phyloP scores from a whole-genome alignment of 2,329 filamentous ascomycete species.

The Penicillium sp. region DNA sequence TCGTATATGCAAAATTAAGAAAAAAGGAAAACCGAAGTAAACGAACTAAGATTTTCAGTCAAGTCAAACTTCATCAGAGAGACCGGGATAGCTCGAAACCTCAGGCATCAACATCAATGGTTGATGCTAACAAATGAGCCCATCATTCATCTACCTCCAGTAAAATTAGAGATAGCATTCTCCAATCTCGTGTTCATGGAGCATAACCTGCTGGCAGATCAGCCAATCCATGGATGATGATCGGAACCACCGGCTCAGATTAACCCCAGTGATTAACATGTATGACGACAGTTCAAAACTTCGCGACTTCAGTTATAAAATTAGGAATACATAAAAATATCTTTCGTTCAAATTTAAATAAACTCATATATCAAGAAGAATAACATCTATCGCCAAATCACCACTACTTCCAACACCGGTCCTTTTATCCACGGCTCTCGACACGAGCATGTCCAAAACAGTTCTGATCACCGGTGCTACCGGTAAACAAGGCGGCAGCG shows the following conservation, averaged over 20 bases:
- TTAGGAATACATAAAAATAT: not conserved
- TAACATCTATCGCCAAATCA: not conserved
- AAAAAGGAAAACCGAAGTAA: too few species aligned
- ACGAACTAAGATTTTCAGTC: too few species aligned
- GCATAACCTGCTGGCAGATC: not conserved
- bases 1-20: too few species aligned
- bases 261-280: not conserved
- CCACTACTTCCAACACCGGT: not conserved
- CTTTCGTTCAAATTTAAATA: not conserved
- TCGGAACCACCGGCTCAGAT: not conserved
- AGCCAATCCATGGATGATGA: not conserved
- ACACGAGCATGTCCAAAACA: slow-evolving; percentile 6
- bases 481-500: slow-evolving; percentile 43
- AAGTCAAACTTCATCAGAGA: too few species aligned
- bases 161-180: not conserved
- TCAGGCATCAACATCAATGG: too few species aligned
- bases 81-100: too few species aligned
- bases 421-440: not conserved
- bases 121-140: too few species aligned
- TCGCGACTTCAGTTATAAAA: not conserved
- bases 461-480: slow-evolving; percentile 43
- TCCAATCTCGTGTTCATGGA: not conserved
- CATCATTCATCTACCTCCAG: not conserved
- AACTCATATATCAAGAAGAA: not conserved
- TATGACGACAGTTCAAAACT: not conserved